Conservation (phyloP, 2,329 filamentous ascomycete genomes). For the Arthrobotrys sphaeroides region DNA sequence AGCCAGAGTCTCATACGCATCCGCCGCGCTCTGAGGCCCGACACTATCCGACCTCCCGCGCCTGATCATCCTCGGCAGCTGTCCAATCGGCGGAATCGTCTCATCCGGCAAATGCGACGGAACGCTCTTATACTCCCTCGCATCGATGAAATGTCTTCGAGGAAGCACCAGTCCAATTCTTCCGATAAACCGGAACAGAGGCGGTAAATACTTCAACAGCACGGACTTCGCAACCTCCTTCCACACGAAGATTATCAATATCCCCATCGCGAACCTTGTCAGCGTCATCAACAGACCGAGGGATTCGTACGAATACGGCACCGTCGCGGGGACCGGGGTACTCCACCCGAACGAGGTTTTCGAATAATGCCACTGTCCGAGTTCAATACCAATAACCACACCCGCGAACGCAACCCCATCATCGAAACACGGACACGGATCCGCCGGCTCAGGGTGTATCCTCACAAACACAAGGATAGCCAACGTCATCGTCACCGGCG, state of each 20-base stretch:
- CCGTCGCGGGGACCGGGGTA: conserved; percentile 68
- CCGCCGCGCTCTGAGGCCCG: conserved; percentile 92
- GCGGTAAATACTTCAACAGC: conserved; percentile 79
- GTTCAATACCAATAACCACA: conserved; percentile 83
- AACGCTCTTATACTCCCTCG: conserved; percentile 83
- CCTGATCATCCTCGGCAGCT: conserved; percentile 79
- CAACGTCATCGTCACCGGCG: conserved; percentile 50
- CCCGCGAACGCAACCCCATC: conserved; percentile 94
- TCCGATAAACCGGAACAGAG: conserved; percentile 86
- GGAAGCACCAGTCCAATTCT: conserved; percentile 81
- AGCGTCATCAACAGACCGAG: conserved; percentile 73
- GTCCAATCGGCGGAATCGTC: conserved; percentile 86
- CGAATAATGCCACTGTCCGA: conserved; percentile 84
- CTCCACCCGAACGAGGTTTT: conserved; percentile 67
- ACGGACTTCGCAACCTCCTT: conserved; percentile 87
- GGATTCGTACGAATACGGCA: conserved; percentile 72
- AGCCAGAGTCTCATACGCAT: conserved; percentile 93
- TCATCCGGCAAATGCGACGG: conserved; percentile 78
- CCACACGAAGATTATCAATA: conserved; percentile 87
- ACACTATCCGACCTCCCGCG: conserved; percentile 87
- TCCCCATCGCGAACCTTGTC: conserved; percentile 71
- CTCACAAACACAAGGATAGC: conserved; percentile 70
- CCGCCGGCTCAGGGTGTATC: conserved; percentile 92
- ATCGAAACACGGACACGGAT: conserved; percentile 96
- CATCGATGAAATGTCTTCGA: conserved; percentile 87